Evolutionary conservation across 495 filamentous ascomycete genomes (phyloP).

Genomic region (Hypoxylon perforatum): DNA sequence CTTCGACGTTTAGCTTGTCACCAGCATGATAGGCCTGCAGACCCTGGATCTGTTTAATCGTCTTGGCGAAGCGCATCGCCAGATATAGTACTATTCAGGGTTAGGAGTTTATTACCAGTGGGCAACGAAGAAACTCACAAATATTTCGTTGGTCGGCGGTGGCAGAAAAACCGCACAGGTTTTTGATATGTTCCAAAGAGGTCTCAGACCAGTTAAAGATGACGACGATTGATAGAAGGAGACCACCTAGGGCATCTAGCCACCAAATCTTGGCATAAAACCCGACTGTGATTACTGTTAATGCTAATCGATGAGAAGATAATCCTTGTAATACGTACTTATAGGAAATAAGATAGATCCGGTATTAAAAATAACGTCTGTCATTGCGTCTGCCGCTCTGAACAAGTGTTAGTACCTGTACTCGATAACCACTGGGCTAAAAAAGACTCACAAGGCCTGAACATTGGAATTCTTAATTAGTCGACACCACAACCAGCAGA

Average conservation of each 20-base stretch:
- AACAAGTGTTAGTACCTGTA: conserved; percentile 55
- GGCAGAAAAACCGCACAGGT: conserved; percentile 84
- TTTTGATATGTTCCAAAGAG: conserved; percentile 79
- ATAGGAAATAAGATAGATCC: conserved; percentile 88
- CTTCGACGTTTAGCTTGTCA: conserved; percentile 88
- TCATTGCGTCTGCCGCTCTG: conserved; percentile 52
- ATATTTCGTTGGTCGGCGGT: conserved; percentile 84
- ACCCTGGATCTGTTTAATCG: conserved; percentile 88
- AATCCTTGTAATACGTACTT: conserved; percentile 58
- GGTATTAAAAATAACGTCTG: conserved; percentile 86
- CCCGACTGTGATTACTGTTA: conserved; percentile 64
- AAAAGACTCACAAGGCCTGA: conserved; percentile 75
- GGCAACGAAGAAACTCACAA: conserved; percentile 41
- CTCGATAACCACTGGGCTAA: not conserved
- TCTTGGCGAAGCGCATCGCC: conserved; percentile 92
- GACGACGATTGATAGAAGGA: conserved; percentile 82
- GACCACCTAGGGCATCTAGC: conserved; percentile 85
- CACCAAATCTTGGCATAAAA: conserved; percentile 83
- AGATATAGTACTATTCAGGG: conserved; percentile 75
- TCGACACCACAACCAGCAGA: conserved; percentile 93
- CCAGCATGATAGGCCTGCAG: conserved; percentile 89
- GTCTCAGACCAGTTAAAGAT: conserved; percentile 87
- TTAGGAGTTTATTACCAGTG: conserved; percentile 12
- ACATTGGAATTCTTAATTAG: conserved; percentile 89
- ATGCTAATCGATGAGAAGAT: not conserved